These are phyloP conservation scores for Lasiodiplodia sp. DNA, from an alignment of 2,329 filamentous ascomycete genomes.

Conservation along the genomic window DNA sequence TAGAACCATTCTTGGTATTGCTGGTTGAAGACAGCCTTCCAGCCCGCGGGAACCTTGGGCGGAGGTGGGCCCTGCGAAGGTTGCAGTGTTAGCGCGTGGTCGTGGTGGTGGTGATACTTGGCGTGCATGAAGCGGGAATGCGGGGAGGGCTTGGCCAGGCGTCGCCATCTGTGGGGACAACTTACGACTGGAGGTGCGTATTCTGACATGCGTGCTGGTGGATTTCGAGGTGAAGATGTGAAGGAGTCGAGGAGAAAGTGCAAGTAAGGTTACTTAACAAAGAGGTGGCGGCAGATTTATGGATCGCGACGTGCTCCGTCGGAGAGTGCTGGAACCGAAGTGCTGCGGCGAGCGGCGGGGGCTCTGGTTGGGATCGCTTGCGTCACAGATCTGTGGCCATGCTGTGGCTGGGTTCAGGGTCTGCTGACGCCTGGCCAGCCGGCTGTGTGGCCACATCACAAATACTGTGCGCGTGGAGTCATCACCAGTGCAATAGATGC, in stretches of 20 bases:
- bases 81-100: slow-evolving; percentile 2
- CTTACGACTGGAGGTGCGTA: slow-evolving; percentile 46
- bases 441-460: not conserved
- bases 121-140: slow-evolving; percentile 19
- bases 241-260: not conserved
- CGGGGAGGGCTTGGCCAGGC: slow-evolving; percentile 10
- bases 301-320: slow-evolving; percentile 18
- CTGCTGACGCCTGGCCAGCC: not conserved
- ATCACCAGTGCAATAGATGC: not conserved
- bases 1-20: slow-evolving; percentile 96
- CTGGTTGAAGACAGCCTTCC: slow-evolving; percentile 83
- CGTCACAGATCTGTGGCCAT: slow-evolving; percentile 5
- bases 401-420: slow-evolving; percentile 5
- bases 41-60: slow-evolving; percentile 75
- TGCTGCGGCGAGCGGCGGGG: slow-evolving; percentile 6
- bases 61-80: slow-evolving; percentile 59
- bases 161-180: slow-evolving; percentile 7
- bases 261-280: not conserved
- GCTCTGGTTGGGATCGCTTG: not conserved
- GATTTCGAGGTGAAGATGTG: not conserved
- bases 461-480: not conserved
- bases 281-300: slow-evolving; percentile 6
- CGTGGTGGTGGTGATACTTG: slow-evolving; percentile 4
- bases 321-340: slow-evolving; percentile 21
- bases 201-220: slow-evolving; percentile 40